Base-by-base conservation (phyloP, 148 eudicot genomes). In the Gaultheria prostrata region DNA sequence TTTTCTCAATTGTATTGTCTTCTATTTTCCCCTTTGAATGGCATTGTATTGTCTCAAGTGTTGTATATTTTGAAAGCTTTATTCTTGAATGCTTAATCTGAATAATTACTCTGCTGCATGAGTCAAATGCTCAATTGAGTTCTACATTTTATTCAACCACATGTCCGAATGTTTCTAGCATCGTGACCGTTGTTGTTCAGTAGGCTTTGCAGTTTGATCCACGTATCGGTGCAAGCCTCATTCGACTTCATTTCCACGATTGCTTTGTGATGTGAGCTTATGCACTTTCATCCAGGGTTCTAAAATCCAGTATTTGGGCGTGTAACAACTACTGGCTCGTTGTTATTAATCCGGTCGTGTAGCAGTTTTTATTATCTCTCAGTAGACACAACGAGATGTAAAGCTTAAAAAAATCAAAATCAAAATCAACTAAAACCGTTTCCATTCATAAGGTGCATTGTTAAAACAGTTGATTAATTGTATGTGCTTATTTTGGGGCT, bases 241-340 rank as follows among this genome's bases (percentile, higher is more conserved):
- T 86, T 45, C 83, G 90, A 0, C 84, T 89, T 54, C 90, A 89
- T 80, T 89, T 86, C 53, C 90, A 89, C 45, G 90, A 89, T 79
- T 89, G 90, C 80, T 86, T 89, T 74, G 90, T 89, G 77, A 86
- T 83, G 90, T 88, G 50, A 56, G 74, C 67, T 80, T 15, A 15
- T 3, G 9, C n/a, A 14, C 51, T 28, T 74, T 9, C 48, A 73
- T 73, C 50, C 49, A 35, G 2, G 3, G 10, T 21, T 5, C 45
- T 24, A 14, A 14, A 24, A 53, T 61, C 33, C 54, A 13, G 4
- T 17, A 14, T 61, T 8, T 20, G 30, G 30, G 8, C 24, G 20
- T 13, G 54, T 51, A 51, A 51, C 15, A 15, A 51, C 10, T 8
- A 2, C 13, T 12, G n/a, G 56, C 56, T 53, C 56, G 14, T 53